Conservation (phyloP, 2,329 filamentous ascomycete species). For the Ophiostoma himal-ulmi region DNA sequence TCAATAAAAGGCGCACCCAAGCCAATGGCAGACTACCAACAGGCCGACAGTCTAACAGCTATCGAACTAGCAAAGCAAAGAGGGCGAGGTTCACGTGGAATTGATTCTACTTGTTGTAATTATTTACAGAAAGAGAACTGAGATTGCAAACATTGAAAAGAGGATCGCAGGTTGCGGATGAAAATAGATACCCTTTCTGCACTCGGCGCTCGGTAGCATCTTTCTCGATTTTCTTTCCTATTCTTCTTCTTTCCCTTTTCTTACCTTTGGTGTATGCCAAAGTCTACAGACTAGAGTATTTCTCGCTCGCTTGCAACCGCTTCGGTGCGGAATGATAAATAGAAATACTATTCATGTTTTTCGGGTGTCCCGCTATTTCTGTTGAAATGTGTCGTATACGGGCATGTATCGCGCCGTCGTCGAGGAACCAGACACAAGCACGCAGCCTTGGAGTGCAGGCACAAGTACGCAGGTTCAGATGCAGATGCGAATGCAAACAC, state of each 20-base stretch:
- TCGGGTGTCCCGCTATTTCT: too few species aligned
- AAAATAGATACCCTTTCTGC: not conserved
- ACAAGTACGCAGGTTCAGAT: not conserved
- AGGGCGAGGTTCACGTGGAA: not conserved
- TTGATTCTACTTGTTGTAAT: not conserved
- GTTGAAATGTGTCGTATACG: too few species aligned
- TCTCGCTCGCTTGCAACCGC: not conserved
- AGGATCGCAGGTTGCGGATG: not conserved
- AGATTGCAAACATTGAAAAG: not conserved
- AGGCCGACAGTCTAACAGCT: not conserved
- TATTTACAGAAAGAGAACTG: not conserved
- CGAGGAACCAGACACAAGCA: not conserved
- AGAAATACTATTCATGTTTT: not conserved
- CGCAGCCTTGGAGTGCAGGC: not conserved
- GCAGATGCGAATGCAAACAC: not conserved
- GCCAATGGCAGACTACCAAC: not conserved
- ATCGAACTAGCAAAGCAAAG: not conserved
- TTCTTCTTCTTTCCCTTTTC: too few species aligned
- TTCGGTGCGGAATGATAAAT: not conserved
- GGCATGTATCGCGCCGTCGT: too few species aligned
- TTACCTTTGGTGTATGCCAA: too few species aligned
- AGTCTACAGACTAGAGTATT: not conserved
- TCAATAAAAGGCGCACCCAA: slow-evolving; percentile 6
- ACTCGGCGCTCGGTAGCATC: not conserved
- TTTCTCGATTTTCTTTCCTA: too few species aligned